phyloP scores from a whole-genome alignment of 1,284 basidiomycete species.

The Marasmius oreades region DNA sequence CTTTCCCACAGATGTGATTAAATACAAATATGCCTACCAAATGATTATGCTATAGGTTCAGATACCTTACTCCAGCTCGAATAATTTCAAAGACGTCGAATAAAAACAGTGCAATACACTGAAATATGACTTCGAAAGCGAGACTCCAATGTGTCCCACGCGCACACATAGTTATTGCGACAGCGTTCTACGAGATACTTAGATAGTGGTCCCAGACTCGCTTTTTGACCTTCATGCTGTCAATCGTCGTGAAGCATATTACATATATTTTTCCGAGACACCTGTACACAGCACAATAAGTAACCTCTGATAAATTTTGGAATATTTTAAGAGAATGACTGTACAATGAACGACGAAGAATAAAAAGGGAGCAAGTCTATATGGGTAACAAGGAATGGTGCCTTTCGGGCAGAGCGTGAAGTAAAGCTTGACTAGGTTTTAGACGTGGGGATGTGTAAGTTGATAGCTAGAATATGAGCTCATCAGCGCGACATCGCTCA shows the following conservation, averaged over 20 bases:
- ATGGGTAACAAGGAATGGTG: neutral
- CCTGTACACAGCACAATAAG: slow-evolving; percentile 11
- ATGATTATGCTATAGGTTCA: no score
- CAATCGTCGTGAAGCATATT: slow-evolving; percentile 5
- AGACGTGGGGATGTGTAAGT: slow-evolving; percentile 58
- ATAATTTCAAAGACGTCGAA: no score
- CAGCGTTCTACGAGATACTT: no score
- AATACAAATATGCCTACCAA: no score
- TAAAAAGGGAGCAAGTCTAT: slow-evolving; percentile 12
- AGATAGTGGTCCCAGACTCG: no score
- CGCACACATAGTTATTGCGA: no score
- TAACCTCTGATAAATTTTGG: slow-evolving; percentile 12
- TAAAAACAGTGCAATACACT: no score
- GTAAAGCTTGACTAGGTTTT: slow-evolving; percentile 33
- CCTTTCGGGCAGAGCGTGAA: slow-evolving; percentile 4
- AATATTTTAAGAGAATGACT: slow-evolving; percentile 9
- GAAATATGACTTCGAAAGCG: no score
- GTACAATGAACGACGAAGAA: neutral
- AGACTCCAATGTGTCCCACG: no score
- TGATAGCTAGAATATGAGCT: slow-evolving; percentile 44
- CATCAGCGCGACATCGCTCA: slow-evolving; percentile 6
- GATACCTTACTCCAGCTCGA: no score
- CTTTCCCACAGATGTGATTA: slow-evolving; percentile 12
- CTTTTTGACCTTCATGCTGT: no score
- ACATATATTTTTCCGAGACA: slow-evolving; percentile 12